Base-by-base conservation (phyloP, 2,329 filamentous ascomycete species). In the Zymoseptoria pseudotritici region DNA sequence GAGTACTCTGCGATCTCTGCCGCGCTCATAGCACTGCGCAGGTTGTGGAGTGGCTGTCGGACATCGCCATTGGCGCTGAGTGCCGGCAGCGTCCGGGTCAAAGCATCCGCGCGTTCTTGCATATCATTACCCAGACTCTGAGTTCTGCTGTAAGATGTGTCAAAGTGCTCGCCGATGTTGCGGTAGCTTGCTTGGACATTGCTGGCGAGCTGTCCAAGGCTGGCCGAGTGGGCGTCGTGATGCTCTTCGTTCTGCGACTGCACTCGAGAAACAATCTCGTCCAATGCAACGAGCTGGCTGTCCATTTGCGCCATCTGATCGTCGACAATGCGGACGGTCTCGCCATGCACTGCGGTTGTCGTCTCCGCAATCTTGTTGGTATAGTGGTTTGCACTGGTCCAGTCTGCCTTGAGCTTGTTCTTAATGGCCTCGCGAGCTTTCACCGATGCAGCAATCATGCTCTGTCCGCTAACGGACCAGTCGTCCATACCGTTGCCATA, bases 241-340 rank as follows among this genome's bases (percentile, higher is more conserved):
- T 96, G 91, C 19, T 80, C 79, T 29, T 87, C 84, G 72, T 96
- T 97, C 69, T 95, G 88, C 1, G 83, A 84, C 61, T 87, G 85
- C 55, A 95, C 91, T 31, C 89, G 86, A 31, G 87, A 83, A 49
- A 97, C 91, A 68, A 97, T 96, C 65, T 93, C 90, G 69, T 97
- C 93, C 7, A 99, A 82, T 1, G 90, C 89, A 59, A 86, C 84
- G 83, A 99, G 92, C 74, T 97, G 91, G n/a, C 81, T 83, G 62
- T 89, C 87, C 71, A 99, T 88, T 66, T 96, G 90, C 58, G 84
- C 82, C 77, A 95, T 89, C 76, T 99, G 94, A 59, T 89, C 87
- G 69, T 93, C 89, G 11, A 97, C 92, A 60, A 95, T 93, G 6
- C 87, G 87, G 29, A 96, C 85, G 0, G 93, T 97, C 75, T 96